Evolutionary conservation across 192 early-diverging fungal genomes (phyloP).

Genomic region (Coemansia sp.): DNA sequence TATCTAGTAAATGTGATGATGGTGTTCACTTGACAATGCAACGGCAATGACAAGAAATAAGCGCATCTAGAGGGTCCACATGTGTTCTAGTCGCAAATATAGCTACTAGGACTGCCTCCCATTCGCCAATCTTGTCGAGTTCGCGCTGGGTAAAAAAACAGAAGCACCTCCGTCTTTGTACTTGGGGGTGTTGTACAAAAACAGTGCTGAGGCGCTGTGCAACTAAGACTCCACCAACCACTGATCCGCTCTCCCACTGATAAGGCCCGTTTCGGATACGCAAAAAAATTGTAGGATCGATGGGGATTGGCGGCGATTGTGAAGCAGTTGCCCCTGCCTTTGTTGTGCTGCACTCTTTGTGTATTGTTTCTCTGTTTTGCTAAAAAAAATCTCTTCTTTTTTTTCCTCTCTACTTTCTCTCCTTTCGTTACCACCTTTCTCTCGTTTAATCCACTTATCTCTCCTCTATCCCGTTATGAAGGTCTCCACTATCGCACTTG

Average conservation of each 20-base stretch:
- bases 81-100: too few relatives aligned
- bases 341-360: background rate
- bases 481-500: slow-evolving; percentile 29
- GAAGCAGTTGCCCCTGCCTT: background rate
- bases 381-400: slow-evolving; percentile 1
- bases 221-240: background rate
- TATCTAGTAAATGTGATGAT: too few relatives aligned
- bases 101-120: background rate
- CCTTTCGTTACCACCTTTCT: background rate
- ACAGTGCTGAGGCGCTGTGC: background rate
- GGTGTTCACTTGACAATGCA: too few relatives aligned
- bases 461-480: slow-evolving; percentile 26
- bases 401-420: background rate
- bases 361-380: background rate
- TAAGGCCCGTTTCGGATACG: background rate
- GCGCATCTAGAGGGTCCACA: too few relatives aligned
- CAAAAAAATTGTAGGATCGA: background rate
- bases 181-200: background rate
- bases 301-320: slow-evolving; percentile 1
- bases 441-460: background rate
- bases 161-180: too few relatives aligned
- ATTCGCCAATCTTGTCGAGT: background rate
- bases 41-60: too few relatives aligned
- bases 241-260: background rate
- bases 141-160: too few relatives aligned